Base-by-base conservation (phyloP, 306 rosid species). In the Casuarina equisetifolia region DNA sequence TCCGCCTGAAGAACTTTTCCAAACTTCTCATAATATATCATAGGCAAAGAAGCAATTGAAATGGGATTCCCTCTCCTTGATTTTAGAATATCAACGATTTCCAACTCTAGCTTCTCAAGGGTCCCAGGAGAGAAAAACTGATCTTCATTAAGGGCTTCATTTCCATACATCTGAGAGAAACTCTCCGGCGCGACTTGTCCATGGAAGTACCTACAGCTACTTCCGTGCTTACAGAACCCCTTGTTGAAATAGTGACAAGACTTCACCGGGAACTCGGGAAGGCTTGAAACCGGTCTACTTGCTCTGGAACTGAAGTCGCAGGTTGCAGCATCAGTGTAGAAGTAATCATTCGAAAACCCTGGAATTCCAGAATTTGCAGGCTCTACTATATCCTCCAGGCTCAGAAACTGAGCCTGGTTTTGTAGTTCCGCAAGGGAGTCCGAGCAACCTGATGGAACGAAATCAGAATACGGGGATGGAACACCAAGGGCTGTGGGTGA, bases 181-280 rank as follows among this genome's bases (percentile, higher is more conserved):
- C 83, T 85, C 69, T 86, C 94, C 4, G 85, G 82, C 8, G 20
- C 58, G 46, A 80, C 70, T 57, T 76, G 88, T 15, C 82, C 93
- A 74, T 94, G 97, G 70, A 69, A 82, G 76, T 82, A 94, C 76
- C 88, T 83, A 70, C 98, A 91, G 78, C 78, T 83, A 58, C 71
- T 85, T 75, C 98, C 98, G 84, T 91, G 93, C 85, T 86, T 94
- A 77, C 98, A 94, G 79, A 68, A 89, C 8, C 98, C 98, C 80
- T 86, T 89, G 83, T 63, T 90, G 83, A 81, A 91, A 76, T 87
- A 94, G 73, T 89, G 92, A 82, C 98, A 94, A 2, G 76, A 77
- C 85, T 88, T 94, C 11, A 83, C 85, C 0, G 90, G 90, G 72
- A 76, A 78, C 49, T 91, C 97, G 1, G 85, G 39, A 7, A 39